Base-by-base conservation (phyloP, 805 yeast genomes). In the Helenozyma rhizophorensis region DNA sequence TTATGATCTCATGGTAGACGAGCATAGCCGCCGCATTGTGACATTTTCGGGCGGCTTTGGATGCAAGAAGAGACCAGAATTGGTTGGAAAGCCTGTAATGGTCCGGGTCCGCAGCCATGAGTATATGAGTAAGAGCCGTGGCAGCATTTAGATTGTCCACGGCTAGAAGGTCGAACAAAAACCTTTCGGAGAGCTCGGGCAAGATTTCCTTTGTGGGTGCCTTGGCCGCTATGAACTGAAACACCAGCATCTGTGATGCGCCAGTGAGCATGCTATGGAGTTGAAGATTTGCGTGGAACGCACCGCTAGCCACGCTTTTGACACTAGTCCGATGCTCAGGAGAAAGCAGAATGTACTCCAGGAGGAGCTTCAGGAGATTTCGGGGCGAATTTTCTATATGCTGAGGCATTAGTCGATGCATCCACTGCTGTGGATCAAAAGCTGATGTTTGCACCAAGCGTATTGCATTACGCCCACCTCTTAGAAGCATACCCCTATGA, bases 1-100 rank as follows among this genome's bases (percentile, higher is more conserved):
- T 60, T 3, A 66, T 49, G 8, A 66, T 33, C 25, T 61, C 59
- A 39, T 66, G 68, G 37, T 55, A 66, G 2, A 62, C 48, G 27
- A 63, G 34, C 4, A 49, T 43, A 1, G 67, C 64, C 0, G 70
- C 62, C 4, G 47, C 35, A 32, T 55, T 51, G 39, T 60, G 48
- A 9, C 48, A 37, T 11, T 14, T 22, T 10, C 52, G 52, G 23
- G 57, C 44, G 1, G 57, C 57, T 18, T 53, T 30, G 8, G 55
- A 38, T 0, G 58, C 27, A 23, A 51, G 56, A 3, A 37, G 27
- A 2, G 65, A 51, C 71, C 71, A 66, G 16, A 58, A 22, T 36
- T 65, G 62, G 37, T 58, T 53, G 14, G 63, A 51, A 16, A 61
- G 36, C 9, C 21, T 32, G 29, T 51, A 49, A 9, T 39, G 29